Percentiles rank a stretch among this genome's conserved stretches.
Evolutionary conservation across 2,329 filamentous ascomycete genomes (phyloP).

Genomic region (Phyllosticta citribraziliensis): DNA sequence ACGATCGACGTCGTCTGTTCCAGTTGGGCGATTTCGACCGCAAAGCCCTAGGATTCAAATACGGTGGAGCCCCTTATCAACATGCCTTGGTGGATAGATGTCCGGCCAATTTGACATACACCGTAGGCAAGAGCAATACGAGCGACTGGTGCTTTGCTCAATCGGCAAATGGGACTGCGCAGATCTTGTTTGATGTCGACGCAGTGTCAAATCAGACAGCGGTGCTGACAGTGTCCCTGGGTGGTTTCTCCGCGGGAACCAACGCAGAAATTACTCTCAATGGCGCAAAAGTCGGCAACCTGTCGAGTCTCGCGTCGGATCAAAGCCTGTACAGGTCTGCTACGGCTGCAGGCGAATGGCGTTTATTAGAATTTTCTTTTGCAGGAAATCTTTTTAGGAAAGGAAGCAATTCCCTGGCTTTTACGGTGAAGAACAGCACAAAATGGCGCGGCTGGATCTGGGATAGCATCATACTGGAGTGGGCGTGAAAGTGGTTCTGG

Average conservation of each 20-base stretch:
- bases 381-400: constrained; percentile 19
- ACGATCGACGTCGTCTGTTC: constrained; percentile 31
- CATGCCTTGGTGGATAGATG: constrained; percentile 37
- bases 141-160: constrained; percentile 44
- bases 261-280: constrained; percentile 35
- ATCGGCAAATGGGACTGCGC: constrained; percentile 26
- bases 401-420: constrained; percentile 28
- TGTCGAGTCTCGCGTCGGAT: constrained; percentile 34
- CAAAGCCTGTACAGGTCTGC: constrained; percentile 40
- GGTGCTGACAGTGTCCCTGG: constrained; percentile 34
- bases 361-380: constrained; percentile 34
- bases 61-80: constrained; percentile 34
- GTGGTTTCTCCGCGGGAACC: constrained; percentile 35
- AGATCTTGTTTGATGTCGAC: constrained; percentile 19
- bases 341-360: constrained; percentile 40
- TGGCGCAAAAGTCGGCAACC: constrained; percentile 30
- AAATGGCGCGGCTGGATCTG: constrained; percentile 34
- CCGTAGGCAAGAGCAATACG: constrained; percentile 30
- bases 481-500: constrained; percentile 5
- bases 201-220: constrained; percentile 24
- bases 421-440: constrained; percentile 26
- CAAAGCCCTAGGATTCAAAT: constrained; percentile 35
- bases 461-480: constrained; percentile 33
- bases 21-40: constrained; percentile 42
- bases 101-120: constrained; percentile 38